A percentile compares a stretch with the other conserved stretches of the same genome.
phyloP scores from a whole-genome alignment of 2,329 filamentous ascomycete genomes.

The Geosmithia putterillii region DNA sequence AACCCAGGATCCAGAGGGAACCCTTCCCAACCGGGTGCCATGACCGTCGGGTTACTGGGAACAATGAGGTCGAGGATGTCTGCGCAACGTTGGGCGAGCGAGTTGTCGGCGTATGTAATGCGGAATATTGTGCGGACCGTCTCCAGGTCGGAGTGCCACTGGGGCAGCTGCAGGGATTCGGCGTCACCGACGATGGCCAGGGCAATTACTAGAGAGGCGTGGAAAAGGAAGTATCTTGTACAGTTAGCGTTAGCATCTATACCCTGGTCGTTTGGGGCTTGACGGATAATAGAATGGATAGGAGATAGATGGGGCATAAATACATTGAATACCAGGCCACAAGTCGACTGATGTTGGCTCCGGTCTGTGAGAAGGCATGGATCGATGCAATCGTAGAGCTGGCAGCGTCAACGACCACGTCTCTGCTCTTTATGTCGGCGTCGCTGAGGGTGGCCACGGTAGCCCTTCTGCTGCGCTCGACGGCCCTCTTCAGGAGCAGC shows the following conservation, averaged over 20 bases:
- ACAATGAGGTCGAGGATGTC: constrained; percentile 14
- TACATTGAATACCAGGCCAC: constrained; percentile 19
- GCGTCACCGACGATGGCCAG: constrained; percentile 14
- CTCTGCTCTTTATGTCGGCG: constrained; percentile 10
- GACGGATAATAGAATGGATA: background rate
- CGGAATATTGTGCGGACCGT: constrained; percentile 11
- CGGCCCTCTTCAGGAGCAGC: constrained; percentile 12
- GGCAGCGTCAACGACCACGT: constrained; percentile 12
- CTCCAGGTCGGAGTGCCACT: constrained; percentile 15
- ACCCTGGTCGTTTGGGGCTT: background rate
- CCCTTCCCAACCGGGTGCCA: constrained; percentile 4
- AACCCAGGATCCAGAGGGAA: constrained; percentile 9
- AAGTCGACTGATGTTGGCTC: constrained; percentile 8
- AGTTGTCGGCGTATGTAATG: constrained; percentile 10
- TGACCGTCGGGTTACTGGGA: background rate
- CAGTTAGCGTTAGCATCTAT: background rate
- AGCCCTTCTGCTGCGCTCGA: constrained; percentile 7
- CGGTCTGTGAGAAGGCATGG: constrained; percentile 9
- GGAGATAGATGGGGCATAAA: background rate
- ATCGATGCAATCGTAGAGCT: constrained; percentile 13
- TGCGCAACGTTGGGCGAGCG: constrained; percentile 13
- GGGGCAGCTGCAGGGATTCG: constrained; percentile 10
- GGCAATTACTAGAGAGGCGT: constrained; percentile 15
- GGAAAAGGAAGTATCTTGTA: constrained; percentile 17
- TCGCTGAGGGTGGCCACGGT: constrained; percentile 3